A percentile compares a stretch with the other conserved stretches of the same genome.
These are phyloP conservation scores for Calonectria pteridis DNA, from an alignment of 2,329 filamentous ascomycete species.

Conservation along the genomic window DNA sequence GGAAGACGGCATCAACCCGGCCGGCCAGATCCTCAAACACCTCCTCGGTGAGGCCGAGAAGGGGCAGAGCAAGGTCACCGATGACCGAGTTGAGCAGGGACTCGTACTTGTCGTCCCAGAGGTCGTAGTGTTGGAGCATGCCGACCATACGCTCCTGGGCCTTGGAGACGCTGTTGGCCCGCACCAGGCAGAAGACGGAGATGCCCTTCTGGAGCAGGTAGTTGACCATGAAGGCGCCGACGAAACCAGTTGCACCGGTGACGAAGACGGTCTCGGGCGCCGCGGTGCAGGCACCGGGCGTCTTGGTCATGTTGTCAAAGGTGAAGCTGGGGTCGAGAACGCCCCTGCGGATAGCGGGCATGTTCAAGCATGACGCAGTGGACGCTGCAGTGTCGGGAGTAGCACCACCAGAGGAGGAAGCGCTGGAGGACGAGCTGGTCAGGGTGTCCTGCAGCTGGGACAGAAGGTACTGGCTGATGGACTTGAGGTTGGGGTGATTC, in stretches of 20 bases:
- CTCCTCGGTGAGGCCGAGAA: neutral
- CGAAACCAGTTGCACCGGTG: neutral
- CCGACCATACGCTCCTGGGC: neutral
- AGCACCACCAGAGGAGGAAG: neutral
- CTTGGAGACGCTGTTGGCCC: neutral
- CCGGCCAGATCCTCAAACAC: neutral
- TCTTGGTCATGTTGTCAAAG: neutral
- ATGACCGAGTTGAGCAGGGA: neutral
- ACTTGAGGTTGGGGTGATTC: neutral
- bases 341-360: neutral
- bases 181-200: neutral
- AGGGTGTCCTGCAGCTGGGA: neutral
- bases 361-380: neutral
- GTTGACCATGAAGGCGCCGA: neutral
- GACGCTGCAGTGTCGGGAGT: neutral
- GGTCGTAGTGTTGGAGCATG: neutral
- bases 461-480: neutral
- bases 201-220: neutral
- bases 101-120: neutral
- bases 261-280: neutral
- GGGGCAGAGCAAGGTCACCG: neutral
- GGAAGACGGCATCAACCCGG: neutral
- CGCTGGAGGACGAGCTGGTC: neutral
- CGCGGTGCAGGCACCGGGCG: neutral
- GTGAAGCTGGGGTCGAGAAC: neutral